phyloP scores from a whole-genome alignment of 768 basidiomycete species.

The Trametes elegans region DNA sequence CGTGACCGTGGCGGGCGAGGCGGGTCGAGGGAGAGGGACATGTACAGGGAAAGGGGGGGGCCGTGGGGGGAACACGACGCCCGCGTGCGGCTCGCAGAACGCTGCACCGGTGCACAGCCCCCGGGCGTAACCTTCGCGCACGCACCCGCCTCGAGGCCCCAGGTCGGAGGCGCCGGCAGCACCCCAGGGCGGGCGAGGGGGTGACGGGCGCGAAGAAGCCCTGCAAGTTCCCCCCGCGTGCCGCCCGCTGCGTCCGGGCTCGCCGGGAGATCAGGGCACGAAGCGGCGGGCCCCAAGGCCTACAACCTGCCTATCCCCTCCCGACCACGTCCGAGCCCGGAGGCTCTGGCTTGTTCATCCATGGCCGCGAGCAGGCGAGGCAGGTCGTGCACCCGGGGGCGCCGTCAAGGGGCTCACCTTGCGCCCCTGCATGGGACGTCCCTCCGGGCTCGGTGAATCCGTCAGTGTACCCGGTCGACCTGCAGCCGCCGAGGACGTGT shows the following conservation, averaged over 20 bases:
- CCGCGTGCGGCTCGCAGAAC: too few relatives aligned
- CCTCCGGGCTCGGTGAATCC: too few relatives aligned
- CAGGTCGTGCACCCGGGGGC: neutral
- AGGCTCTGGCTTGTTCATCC: neutral
- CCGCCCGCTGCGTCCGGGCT: constrained; percentile 4
- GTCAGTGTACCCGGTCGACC: too few relatives aligned
- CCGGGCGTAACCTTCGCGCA: constrained; percentile 16
- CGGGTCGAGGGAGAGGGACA: too few relatives aligned
- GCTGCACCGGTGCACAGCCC: constrained; percentile 20
- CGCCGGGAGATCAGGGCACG: constrained; percentile 8
- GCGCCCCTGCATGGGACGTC: too few relatives aligned
- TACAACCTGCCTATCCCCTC: neutral
- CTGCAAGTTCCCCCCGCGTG: too few relatives aligned
- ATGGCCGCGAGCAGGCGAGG: neutral
- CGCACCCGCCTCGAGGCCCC: neutral
- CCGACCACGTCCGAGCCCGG: neutral
- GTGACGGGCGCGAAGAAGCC: constrained; percentile 1
- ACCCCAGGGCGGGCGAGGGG: neutral
- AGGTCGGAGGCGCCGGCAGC: neutral
- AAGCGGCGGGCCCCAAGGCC: neutral
- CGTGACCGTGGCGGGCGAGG: too few relatives aligned
- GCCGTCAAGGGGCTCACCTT: too few relatives aligned
- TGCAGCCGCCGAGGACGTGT: too few relatives aligned
- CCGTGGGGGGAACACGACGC: neutral
- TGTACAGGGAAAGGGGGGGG: neutral